Conservation (phyloP, 208 protist genomes). For the Acanthamoeba castellanii region DNA sequence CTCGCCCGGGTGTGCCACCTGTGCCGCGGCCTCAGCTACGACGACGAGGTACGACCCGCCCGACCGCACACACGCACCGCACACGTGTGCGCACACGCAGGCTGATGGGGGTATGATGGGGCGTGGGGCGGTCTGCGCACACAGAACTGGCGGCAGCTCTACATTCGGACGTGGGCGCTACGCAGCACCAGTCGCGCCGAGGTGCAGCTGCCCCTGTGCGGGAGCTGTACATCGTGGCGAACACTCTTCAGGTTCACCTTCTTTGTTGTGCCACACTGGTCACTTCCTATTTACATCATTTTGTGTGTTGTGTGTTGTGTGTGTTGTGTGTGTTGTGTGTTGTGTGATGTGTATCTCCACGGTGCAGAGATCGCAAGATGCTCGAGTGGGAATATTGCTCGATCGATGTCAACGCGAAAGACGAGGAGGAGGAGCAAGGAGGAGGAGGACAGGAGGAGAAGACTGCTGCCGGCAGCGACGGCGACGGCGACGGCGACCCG, state of each 20-base stretch:
- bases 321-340: too few species aligned
- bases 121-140: too few species aligned
- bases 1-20: slow-evolving; percentile 5
- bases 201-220: slow-evolving; percentile 21
- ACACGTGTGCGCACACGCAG: background rate
- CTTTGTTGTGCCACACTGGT: too few species aligned
- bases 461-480: too few species aligned
- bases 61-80: background rate
- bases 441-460: background rate
- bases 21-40: slow-evolving; percentile 9
- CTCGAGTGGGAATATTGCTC: slow-evolving; percentile 49
- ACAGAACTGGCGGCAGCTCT: slow-evolving; percentile 39
- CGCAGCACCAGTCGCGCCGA: background rate
- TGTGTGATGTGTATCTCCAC: too few species aligned
- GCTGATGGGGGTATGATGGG: background rate
- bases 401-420: background rate
- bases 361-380: slow-evolving; percentile 5
- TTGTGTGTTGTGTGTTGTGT: too few species aligned
- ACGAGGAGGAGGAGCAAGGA: background rate
- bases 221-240: slow-evolving; percentile 10
- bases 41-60: slow-evolving; percentile 28
- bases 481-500: background rate
- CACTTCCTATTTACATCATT: too few species aligned
- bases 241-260: slow-evolving; percentile 4
- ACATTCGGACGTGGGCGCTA: slow-evolving; percentile 29